Evolutionary conservation across 2,329 filamentous ascomycete species (phyloP), one percentile per base, ranked within the genome.

Genomic region (Drechslera avenae): DNA sequence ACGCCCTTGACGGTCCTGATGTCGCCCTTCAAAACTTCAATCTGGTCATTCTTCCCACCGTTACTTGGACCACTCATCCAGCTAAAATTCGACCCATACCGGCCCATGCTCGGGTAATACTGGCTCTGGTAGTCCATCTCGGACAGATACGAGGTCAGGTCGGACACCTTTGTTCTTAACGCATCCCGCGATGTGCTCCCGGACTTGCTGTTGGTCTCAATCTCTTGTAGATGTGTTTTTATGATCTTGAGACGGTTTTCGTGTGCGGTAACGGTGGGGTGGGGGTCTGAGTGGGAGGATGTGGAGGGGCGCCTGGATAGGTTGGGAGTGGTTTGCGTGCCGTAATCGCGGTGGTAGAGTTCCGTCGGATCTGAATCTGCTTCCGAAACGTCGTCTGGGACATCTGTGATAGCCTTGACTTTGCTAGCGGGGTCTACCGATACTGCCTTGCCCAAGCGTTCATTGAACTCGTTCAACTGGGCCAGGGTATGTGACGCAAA

Each of bases 1-100:
- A 90, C 83, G 1, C 90, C 90, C 77, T 95, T 95, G 34, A 94
- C 83, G 49, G 88, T 82, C 57, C 90, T 78, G 43, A 95, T 92
- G 54, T 87, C 89, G 57, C 85, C 85, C 75, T 89, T 89, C 16
- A 89, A 79, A 67, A 83, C 85, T 56, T 84, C 84, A 62, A 91
- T 86, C 73, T 89, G 87, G 72, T 93, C 89, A 19, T 81, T 78
- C 59, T 81, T 79, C 54, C 85, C 81, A 23, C 82, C 47, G 16
- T 18, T 17, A 14, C 81, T 62, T 85, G 85, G 41, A 4, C 67
- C 67, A 35, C 57, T 63, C 28, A 57, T 50, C 34, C 63, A 63
- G 46, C 72, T 72, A 8, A 72, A 59, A 71, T 31, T 47, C 16
- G 48, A 40, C 10, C 48, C 48, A 14, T 37, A 51, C n/a, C 48